Base-by-base conservation (phyloP, 2,329 filamentous ascomycete species). In the Tolypocladium cylindrosporum region DNA sequence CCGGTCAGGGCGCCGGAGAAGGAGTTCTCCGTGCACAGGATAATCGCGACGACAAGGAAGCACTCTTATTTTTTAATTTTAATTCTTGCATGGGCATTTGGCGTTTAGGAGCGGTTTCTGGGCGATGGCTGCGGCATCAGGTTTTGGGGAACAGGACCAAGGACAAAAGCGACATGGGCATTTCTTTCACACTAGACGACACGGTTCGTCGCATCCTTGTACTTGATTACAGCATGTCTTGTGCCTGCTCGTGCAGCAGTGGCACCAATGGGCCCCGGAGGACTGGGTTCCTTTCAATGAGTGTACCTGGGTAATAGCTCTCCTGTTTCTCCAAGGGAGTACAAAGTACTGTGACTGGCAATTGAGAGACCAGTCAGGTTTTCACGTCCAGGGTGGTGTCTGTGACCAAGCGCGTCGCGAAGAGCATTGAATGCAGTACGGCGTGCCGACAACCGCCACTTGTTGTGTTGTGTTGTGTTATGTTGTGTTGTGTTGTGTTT, bases 1-100 rank as follows among this genome's bases (percentile, higher is more conserved):
- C 57, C 77, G 81, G 39, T 78, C 75, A 10, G 78, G 80, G 41
- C 73, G 81, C 55, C 73, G 81, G 62, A 71, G 79, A 61, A 74
- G 79, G 54, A 78, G 77, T 67, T 69, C 69, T 31, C 64, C 67
- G 62, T 68, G 60, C 60, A 61, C 67, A 55, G 69, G 68, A 57
- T 65, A 42, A 61, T 27, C 4, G 9, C 4, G 11, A 24, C 19
- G 2, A 1, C 31, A 11, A 40, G 19, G 2, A 21, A 36, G 48
- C 31, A 36, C 31, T 10, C 2, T 42, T 37, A 27, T 31, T 14
- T n/a, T 19, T n/a, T 55, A 43, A 24, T 45, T n/a, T 16, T 50
- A 36, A 48, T 43, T 55, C 43, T 58, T 55, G 54, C 48, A 54
- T 54, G 54, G 57, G 13, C 40, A 43, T 53, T 41, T 40, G 57